Evolutionary conservation across 257 asterid species (phyloP), one percentile per base, ranked within the genome.

Genomic region (Coffea canephora): DNA sequence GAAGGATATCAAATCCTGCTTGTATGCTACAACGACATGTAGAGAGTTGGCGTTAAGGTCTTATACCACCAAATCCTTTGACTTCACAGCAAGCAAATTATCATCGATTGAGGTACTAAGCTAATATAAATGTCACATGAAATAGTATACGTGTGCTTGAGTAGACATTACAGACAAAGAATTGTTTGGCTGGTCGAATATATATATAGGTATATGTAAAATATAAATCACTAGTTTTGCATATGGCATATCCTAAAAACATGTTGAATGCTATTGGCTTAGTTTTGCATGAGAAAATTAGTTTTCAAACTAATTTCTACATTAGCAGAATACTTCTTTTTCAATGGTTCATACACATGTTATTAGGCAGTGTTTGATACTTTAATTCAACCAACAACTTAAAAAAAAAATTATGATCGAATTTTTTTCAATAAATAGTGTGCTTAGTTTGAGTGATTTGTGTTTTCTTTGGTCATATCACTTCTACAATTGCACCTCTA

Each of bases 1-100:
- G 91, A 62, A 57, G 8, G 73, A 46, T 27, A 82, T 88, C 70
- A 88, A 86, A 50, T 48, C 88, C 43, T 88, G 91, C 84, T 80
- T 84, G 75, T 86, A 80, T 50, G 78, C 70, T 19, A 70, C 86
- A n/a, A 78, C 66, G 41, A 77, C 71, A 43, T 88, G 91, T 76
- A 68, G 57, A 43, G 85, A 80, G 73, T 80, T 86, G 83, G 54
- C 68, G 6, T 36, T 83, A 0, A 78, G 83, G 45, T 81, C 87
- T 2, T 80, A 85, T 55, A 16, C 54, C 46, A 75, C 78, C 68
- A 72, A 85, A 52, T 18, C 79, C n/a, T 69, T 70, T 21, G 87
- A 80, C 54, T 31, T 77, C 77, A 75, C 55, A 0, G 54, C 73
- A 4, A 70, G 55, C 27, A 74, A 81, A 48, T 72, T 87, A 76